Percentiles rank a stretch among this genome's conserved stretches.
phyloP scores from a whole-genome alignment of 2,329 filamentous ascomycete genomes.

The Stagonosporopsis rhizophila region DNA sequence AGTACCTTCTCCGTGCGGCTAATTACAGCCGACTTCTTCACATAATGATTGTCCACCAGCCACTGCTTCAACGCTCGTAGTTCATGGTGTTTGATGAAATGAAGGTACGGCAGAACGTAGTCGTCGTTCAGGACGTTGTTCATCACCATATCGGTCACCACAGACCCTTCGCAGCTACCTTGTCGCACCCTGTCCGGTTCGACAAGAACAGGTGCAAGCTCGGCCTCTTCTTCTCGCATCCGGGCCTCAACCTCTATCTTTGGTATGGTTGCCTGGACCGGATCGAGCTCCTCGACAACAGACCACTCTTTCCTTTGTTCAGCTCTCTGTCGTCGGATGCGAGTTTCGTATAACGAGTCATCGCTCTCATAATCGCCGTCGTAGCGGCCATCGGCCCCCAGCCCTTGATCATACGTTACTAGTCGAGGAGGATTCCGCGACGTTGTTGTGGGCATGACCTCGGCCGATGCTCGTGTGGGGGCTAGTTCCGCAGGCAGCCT shows the following conservation, averaged over 20 bases:
- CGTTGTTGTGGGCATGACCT: not conserved
- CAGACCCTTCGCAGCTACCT: slow-evolving; percentile 29
- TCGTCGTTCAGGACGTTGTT: slow-evolving; percentile 22
- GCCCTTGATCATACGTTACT: not conserved
- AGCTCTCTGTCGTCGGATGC: slow-evolving; percentile 2
- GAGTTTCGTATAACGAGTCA: slow-evolving; percentile 10
- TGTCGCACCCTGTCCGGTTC: slow-evolving; percentile 27
- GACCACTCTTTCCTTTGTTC: slow-evolving; percentile 9
- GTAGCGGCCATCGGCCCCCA: not conserved
- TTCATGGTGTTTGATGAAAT: slow-evolving; percentile 38
- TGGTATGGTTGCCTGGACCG: slow-evolving; percentile 10
- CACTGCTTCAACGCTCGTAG: slow-evolving; percentile 31
- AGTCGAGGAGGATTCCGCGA: not conserved
- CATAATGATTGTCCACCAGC: slow-evolving; percentile 22
- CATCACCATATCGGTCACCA: slow-evolving; percentile 31
- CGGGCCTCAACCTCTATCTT: slow-evolving; percentile 23
- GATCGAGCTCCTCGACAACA: slow-evolving; percentile 12
- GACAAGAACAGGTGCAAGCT: slow-evolving; percentile 10
- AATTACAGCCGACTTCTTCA: slow-evolving; percentile 26
- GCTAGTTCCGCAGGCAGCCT: slow-evolving; percentile 1
- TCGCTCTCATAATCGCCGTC: slow-evolving; percentile 14
- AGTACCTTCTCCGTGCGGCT: slow-evolving; percentile 38
- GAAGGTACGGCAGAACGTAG: slow-evolving; percentile 30
- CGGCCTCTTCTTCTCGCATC: slow-evolving; percentile 26
- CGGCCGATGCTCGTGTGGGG: slow-evolving; percentile 4